Base-by-base conservation (phyloP, 192 early-diverging fungal genomes). In the Gaertneriomyces semiglobifer region DNA sequence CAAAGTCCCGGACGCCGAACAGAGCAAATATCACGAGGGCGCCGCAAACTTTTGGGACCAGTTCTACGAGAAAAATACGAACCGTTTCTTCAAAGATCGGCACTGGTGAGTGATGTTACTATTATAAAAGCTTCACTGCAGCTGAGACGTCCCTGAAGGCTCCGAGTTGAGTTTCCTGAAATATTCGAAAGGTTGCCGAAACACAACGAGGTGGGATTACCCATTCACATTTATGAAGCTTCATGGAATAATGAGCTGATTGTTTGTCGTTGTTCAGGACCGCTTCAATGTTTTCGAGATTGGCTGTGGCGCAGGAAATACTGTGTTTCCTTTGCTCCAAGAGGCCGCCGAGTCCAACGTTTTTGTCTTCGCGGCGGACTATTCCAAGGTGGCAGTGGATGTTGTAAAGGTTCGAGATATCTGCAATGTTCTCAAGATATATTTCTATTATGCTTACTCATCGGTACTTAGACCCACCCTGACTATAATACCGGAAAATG, bases 241-340 rank as follows among this genome's bases (percentile, higher is more conserved):
- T 44, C 20, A 58, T 46, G 38, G 51, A 53, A 7, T 10, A 4
- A 1, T 60, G 40, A 33, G 7, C 9, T 7, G 39, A 38, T 14
- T 11, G 2, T 1, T 42, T 33, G 25, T 57, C 25, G 3, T 11
- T 65, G 12, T 38, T 40, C 25, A 58, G 58, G 53, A n/a, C 46
- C 64, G 62, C 53, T 83, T 84, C 70, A 74, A 62, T 8, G 83
- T 98, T 7, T 86, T 93, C 63, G 98, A 99, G 70, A 88, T 97
- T 43, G 98, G 98, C 50, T 99, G 98, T 76, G 98, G 98, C 3
- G 95, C 94, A 1, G 72, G 75, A 18, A 96, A 93, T 74, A 94
- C 93, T 60, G 86, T 96, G 64, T 98, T 93, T 76, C 98, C 98
- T 2, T 69, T 98, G 7, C 68, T 99, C 42, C 82, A 86, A 53